phyloP scores from a whole-genome alignment of 768 basidiomycete species.

The Mycena belliarum region DNA sequence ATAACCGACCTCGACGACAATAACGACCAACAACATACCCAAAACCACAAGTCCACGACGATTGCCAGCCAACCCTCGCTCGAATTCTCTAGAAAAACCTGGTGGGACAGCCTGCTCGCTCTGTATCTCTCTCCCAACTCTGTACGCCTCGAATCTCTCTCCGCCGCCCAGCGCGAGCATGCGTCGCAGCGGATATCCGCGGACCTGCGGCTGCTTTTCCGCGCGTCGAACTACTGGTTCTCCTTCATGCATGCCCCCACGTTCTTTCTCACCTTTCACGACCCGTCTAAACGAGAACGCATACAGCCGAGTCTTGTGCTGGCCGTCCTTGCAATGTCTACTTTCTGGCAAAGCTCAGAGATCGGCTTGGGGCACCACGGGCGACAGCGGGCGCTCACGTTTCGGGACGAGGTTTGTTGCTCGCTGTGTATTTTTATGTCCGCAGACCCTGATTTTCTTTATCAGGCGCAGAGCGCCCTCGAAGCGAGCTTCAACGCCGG shows the following conservation, averaged over 20 bases:
- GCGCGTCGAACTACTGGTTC: constrained; percentile 68
- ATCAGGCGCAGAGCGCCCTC: constrained; percentile 61
- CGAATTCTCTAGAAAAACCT: constrained; percentile 67
- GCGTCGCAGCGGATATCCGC: constrained; percentile 46
- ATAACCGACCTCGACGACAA: constrained; percentile 34
- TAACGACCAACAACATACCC: constrained; percentile 20
- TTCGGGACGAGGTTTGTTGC: constrained; percentile 50
- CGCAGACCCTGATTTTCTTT: background rate
- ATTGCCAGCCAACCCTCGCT: constrained; percentile 63
- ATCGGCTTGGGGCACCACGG: constrained; percentile 50
- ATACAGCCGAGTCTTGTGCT: constrained; percentile 72
- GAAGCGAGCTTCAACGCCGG: constrained; percentile 71
- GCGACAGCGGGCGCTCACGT: constrained; percentile 55
- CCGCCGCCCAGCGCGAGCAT: constrained; percentile 45
- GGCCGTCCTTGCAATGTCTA: constrained; percentile 63
- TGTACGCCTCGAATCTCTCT: constrained; percentile 34
- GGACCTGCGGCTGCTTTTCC: constrained; percentile 68
- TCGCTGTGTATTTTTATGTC: background rate
- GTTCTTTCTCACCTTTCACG: constrained; percentile 61
- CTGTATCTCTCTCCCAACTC: constrained; percentile 48
- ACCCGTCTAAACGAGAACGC: constrained; percentile 50
- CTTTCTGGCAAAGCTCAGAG: constrained; percentile 71
- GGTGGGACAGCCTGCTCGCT: constrained; percentile 74
- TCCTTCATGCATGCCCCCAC: constrained; percentile 72
- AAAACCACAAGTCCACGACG: constrained; percentile 11